Evolutionary conservation across 805 yeast species (phyloP).

Genomic region (Myxozyma neglecta): DNA sequence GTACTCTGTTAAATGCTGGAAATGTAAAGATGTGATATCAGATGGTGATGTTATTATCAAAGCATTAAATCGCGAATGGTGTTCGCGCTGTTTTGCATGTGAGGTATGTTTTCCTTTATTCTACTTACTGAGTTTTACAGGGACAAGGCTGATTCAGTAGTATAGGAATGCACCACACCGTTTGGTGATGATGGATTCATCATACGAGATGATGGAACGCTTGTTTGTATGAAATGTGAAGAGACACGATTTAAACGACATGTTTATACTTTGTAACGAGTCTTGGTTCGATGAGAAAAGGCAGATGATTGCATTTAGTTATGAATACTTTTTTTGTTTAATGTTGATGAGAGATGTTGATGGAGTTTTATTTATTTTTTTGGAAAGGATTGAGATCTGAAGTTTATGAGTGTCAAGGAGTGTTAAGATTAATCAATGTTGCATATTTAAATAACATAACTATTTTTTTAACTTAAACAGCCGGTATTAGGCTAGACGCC

Average conservation of each 20-base stretch:
- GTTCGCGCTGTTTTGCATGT: conserved; percentile 38
- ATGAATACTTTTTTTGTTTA: neutral
- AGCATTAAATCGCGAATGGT: conserved; percentile 39
- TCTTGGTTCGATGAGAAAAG: neutral
- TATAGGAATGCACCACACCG: conserved; percentile 35
- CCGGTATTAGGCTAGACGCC: too few species aligned
- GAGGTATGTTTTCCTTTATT: conserved; percentile 26
- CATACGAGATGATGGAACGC: conserved; percentile 38
- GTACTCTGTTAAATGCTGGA: conserved; percentile 39
- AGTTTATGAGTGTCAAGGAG: too few species aligned
- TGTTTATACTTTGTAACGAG: conserved; percentile 3
- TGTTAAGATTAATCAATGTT: too few species aligned
- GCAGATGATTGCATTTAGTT: neutral
- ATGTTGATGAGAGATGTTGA: neutral
- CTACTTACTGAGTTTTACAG: neutral
- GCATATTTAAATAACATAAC: too few species aligned
- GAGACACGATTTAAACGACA: conserved; percentile 14
- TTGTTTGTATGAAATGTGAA: conserved; percentile 38
- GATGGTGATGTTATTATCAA: conserved; percentile 33
- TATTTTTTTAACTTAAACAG: too few species aligned
- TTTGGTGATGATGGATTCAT: conserved; percentile 37
- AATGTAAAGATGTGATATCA: conserved; percentile 32
- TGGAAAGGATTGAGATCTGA: too few species aligned
- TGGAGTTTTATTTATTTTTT: neutral
- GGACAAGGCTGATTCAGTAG: conserved; percentile 9